Percentiles rank a stretch among this genome's conserved stretches.
These are phyloP conservation scores for Ophiostoma sp. DNA, from an alignment of 2,329 filamentous ascomycete species.

Conservation along the genomic window DNA sequence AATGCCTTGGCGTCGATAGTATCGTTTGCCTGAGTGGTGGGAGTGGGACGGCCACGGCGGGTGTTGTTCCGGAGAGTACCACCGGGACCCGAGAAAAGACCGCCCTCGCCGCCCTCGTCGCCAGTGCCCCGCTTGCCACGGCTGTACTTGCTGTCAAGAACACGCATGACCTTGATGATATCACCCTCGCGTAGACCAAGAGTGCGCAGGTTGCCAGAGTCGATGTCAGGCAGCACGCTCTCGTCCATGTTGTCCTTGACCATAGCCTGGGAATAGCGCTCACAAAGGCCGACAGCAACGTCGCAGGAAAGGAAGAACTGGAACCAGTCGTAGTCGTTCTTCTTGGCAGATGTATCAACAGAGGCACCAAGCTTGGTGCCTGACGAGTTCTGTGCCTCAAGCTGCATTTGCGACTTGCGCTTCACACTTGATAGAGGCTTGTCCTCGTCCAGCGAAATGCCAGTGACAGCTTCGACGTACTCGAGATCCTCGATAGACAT, in stretches of 20 bases:
- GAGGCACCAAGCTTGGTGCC: conserved; percentile 51
- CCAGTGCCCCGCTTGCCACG: conserved; percentile 56
- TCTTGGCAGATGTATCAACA: conserved; percentile 62
- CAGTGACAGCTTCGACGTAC: conserved; percentile 85
- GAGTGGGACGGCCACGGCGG: conserved; percentile 80
- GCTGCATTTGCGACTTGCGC: conserved; percentile 33
- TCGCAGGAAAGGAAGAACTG: conserved; percentile 95
- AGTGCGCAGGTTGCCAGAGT: conserved; percentile 73
- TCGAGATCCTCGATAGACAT: conserved; percentile 95
- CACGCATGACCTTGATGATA: conserved; percentile 90
- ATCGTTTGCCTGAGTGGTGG: conserved; percentile 79
- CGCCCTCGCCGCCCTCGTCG: conserved; percentile 55
- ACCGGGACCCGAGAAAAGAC: conserved; percentile 89
- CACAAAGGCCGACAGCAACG: conserved; percentile 86
- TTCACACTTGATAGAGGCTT: conserved; percentile 86
- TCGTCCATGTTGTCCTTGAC: conserved; percentile 92
- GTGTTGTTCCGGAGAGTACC: conserved; percentile 91
- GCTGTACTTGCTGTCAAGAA: conserved; percentile 72
- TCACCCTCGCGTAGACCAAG: conserved; percentile 94
- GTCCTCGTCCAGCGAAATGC: conserved; percentile 85
- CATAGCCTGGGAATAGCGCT: conserved; percentile 89
- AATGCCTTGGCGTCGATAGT: conserved; percentile 84
- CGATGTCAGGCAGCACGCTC: conserved; percentile 83
- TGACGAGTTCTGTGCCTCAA: conserved; percentile 31
- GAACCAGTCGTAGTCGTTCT: conserved; percentile 93